Conservation (phyloP, 768 basidiomycete species). For the Leccinum fibrillosum region DNA sequence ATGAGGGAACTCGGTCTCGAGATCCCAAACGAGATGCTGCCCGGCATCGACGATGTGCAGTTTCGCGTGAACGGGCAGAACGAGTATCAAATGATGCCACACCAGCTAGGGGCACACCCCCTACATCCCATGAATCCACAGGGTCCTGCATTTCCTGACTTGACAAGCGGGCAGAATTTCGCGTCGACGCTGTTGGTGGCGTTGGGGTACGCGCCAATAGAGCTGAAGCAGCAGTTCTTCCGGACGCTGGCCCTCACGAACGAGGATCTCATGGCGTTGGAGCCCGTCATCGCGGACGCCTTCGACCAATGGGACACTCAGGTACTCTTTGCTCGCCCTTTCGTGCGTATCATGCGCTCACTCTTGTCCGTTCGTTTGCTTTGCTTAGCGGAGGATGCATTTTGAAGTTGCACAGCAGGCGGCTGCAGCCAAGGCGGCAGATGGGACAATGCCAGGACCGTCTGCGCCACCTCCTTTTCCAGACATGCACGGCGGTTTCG, state of each 20-base stretch:
- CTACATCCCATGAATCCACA: constrained; percentile 36
- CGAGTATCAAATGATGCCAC: constrained; percentile 37
- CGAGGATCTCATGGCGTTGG: constrained; percentile 75
- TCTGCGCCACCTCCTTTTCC: constrained; percentile 28
- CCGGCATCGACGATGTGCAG: constrained; percentile 62
- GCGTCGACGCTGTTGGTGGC: constrained; percentile 75
- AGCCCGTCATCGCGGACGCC: constrained; percentile 78
- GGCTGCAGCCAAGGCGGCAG: constrained; percentile 29
- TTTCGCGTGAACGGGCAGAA: constrained; percentile 52
- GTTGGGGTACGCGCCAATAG: constrained; percentile 62
- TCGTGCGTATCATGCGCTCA: background rate
- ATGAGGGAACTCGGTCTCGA: constrained; percentile 80
- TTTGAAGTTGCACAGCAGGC: constrained; percentile 35
- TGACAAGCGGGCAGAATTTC: constrained; percentile 69
- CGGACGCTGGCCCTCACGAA: constrained; percentile 71
- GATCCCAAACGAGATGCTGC: constrained; percentile 71
- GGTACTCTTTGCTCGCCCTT: constrained; percentile 34
- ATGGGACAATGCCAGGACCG: constrained; percentile 29
- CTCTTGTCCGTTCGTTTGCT: background rate
- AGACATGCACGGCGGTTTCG: constrained; percentile 29
- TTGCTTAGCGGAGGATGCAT: constrained; percentile 45
- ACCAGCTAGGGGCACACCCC: constrained; percentile 28
- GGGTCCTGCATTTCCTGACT: constrained; percentile 64
- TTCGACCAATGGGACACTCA: constrained; percentile 87
- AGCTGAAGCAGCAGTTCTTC: constrained; percentile 72